These are phyloP conservation scores for Hebeloma cylindrosporum DNA, from an alignment of 768 basidiomycete species.

Conservation along the genomic window DNA sequence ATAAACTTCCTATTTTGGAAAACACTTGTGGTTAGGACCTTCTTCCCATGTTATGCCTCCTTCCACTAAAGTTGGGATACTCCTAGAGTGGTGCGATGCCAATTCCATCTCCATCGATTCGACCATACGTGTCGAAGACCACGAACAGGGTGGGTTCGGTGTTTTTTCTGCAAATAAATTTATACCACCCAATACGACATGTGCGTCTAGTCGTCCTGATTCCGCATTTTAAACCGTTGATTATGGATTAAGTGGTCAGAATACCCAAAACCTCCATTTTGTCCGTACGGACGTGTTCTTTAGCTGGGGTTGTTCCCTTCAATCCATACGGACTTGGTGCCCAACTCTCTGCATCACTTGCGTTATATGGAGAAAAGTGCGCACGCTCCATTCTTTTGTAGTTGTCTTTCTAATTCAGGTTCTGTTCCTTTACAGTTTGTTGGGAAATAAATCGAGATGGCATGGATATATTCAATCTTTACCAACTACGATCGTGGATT, in stretches of 20 bases:
- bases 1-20: not conserved
- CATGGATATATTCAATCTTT: constrained; percentile 65
- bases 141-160: constrained; percentile 30
- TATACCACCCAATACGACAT: constrained; percentile 35
- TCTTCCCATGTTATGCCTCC: not conserved
- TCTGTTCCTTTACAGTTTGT: constrained; percentile 39
- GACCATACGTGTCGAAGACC: constrained; percentile 36
- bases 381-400: constrained; percentile 8
- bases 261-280: constrained; percentile 66
- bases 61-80: constrained; percentile 21
- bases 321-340: constrained; percentile 57
- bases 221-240: constrained; percentile 6
- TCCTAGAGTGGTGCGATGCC: constrained; percentile 51
- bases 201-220: constrained; percentile 31
- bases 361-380: constrained; percentile 69
- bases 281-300: constrained; percentile 56
- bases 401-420: constrained; percentile 2
- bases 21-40: no score
- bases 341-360: constrained; percentile 60
- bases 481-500: constrained; percentile 49
- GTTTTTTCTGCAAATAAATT: constrained; percentile 33
- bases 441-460: constrained; percentile 55
- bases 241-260: constrained; percentile 49
- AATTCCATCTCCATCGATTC: constrained; percentile 49
- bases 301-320: constrained; percentile 43